Conservation (phyloP, 139 green algal species). For the Haematococcus sp. region DNA sequence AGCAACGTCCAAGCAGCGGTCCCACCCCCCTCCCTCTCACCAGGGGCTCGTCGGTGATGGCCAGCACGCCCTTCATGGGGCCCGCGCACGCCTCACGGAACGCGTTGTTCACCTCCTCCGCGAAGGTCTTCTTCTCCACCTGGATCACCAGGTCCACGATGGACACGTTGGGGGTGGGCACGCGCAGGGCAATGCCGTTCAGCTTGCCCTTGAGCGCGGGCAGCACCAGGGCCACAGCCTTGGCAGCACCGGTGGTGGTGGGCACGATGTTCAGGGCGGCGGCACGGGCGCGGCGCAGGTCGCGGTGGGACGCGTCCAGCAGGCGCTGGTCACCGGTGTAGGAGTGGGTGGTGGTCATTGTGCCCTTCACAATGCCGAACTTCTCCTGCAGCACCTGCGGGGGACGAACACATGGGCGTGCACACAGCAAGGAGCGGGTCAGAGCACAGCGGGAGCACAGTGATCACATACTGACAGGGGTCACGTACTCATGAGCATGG, state of each 20-base stretch:
- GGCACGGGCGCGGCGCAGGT: slow-evolving; percentile 94
- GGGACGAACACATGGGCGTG: not conserved
- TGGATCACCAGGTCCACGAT: slow-evolving; percentile 98
- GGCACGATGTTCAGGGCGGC: slow-evolving; percentile 98
- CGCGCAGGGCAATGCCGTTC: slow-evolving; percentile 96
- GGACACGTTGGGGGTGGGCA: slow-evolving; percentile 98
- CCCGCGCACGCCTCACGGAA: slow-evolving; percentile 88
- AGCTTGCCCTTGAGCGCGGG: slow-evolving; percentile 93
- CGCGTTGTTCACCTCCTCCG: slow-evolving; percentile 98
- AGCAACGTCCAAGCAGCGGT: no score
- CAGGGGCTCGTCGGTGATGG: slow-evolving; percentile 88
- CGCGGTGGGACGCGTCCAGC: slow-evolving; percentile 96
- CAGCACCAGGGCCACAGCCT: slow-evolving; percentile 96
- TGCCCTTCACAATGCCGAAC: slow-evolving; percentile 99
- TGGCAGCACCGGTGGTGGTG: slow-evolving; percentile 98
- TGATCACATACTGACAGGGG: not conserved
- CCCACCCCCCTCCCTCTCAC: no score
- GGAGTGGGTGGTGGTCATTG: slow-evolving; percentile 99
- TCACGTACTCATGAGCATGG: not conserved
- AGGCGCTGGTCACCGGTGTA: slow-evolving; percentile 99
- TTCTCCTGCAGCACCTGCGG: slow-evolving; percentile 97
- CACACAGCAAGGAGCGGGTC: not conserved
- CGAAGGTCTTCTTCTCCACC: slow-evolving; percentile 99
- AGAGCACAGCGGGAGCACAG: not conserved
- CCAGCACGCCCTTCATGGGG: slow-evolving; percentile 88